phyloP scores from a whole-genome alignment of 192 early-diverging fungal species.

The Mortierella antarctica region DNA sequence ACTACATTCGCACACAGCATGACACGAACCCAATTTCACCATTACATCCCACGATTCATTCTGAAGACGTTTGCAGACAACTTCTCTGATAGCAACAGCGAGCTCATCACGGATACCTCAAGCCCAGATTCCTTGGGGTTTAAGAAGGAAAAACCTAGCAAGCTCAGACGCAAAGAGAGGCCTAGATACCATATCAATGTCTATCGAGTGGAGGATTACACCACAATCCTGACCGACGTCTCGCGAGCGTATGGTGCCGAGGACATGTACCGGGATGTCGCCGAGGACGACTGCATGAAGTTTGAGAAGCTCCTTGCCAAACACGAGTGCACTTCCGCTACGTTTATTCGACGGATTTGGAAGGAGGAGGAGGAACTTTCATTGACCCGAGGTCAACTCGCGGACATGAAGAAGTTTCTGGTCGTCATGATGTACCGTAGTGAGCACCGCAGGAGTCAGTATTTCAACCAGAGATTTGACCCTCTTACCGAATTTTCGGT shows the following conservation, averaged over 20 bases:
- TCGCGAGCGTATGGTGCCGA: conserved; percentile 26
- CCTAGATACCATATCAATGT: conserved; percentile 25
- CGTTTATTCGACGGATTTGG: conserved; percentile 26
- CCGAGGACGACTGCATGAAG: conserved; percentile 30
- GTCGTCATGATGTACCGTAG: conserved; percentile 38
- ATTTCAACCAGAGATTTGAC: conserved; percentile 24
- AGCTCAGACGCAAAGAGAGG: conserved; percentile 3
- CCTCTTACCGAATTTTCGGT: background rate
- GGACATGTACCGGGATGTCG: conserved; percentile 41
- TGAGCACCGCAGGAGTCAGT: conserved; percentile 29
- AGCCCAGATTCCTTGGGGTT: conserved; percentile 7
- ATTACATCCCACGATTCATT: conserved; percentile 51
- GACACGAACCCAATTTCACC: conserved; percentile 35
- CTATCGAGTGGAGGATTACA: conserved; percentile 16
- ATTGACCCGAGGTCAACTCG: conserved; percentile 21
- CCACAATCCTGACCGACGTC: conserved; percentile 3
- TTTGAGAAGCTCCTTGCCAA: conserved; percentile 36
- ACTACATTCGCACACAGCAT: background rate
- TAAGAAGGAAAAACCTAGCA: conserved; percentile 4
- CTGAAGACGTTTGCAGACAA: conserved; percentile 43
- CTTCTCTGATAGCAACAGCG: background rate
- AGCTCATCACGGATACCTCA: conserved; percentile 12
- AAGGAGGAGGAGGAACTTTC: conserved; percentile 3
- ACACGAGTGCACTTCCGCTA: conserved; percentile 25
- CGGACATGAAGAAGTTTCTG: conserved; percentile 31